Evolutionary conservation across 352 stramenopile genomes (phyloP).

Genomic region (Plasmopara viticola): DNA sequence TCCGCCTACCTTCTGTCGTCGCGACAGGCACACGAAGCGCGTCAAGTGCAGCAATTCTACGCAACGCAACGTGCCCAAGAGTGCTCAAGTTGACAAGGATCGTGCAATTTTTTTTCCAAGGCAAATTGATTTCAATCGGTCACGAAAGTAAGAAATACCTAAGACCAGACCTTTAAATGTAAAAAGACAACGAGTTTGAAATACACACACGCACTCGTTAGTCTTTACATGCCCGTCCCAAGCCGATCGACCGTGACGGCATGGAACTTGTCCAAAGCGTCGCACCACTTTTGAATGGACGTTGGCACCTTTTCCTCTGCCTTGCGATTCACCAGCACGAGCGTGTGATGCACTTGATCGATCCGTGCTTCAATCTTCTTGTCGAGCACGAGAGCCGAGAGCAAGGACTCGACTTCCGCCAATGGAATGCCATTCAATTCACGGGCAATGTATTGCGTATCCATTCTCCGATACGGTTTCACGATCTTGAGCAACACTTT

Average conservation of each 20-base stretch:
- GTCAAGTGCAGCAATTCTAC: conserved; percentile 57
- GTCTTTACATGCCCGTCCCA: conserved; percentile 29
- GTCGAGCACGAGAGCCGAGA: conserved; percentile 91
- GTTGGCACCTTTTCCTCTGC: conserved; percentile 67
- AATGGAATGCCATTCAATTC: conserved; percentile 91
- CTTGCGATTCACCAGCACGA: conserved; percentile 64
- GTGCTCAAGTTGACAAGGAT: too few relatives aligned
- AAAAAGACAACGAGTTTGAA: conserved; percentile 3
- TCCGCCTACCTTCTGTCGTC: conserved; percentile 47
- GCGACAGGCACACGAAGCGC: conserved; percentile 45
- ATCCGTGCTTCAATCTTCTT: conserved; percentile 88
- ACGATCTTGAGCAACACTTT: conserved; percentile 93
- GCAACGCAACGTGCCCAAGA: conserved; percentile 22
- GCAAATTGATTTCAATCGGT: neutral
- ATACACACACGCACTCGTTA: too few relatives aligned
- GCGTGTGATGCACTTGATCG: conserved; percentile 84
- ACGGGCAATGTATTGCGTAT: conserved; percentile 84
- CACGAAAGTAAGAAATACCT: conserved; percentile 7
- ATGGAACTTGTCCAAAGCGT: conserved; percentile 66
- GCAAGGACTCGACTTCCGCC: conserved; percentile 88
- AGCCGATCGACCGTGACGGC: conserved; percentile 57
- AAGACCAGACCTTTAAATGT: conserved; percentile 10
- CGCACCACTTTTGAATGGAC: conserved; percentile 55
- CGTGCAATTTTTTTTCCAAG: too few relatives aligned
- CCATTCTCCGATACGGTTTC: conserved; percentile 91